Conservation (phyloP, 108 stramenopile species). For the Nannochloropsis salina region DNA sequence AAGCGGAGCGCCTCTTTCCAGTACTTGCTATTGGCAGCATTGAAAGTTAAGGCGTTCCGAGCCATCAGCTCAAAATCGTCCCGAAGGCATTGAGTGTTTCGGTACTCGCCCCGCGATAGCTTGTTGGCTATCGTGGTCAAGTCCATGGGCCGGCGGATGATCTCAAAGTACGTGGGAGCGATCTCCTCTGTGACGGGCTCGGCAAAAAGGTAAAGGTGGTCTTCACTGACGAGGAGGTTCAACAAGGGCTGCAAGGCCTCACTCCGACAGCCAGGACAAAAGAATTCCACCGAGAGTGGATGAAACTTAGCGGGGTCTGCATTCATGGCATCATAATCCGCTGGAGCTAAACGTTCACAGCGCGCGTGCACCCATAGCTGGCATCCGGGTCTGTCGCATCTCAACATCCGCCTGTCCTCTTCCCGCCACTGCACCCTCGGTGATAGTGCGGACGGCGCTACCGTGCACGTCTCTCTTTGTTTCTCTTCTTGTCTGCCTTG, state of each 20-base stretch:
- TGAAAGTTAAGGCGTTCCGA: conserved; percentile 73
- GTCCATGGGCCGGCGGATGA: conserved; percentile 57
- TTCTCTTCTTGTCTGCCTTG: conserved; percentile 46
- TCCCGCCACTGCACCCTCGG: conserved; percentile 57
- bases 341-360: conserved; percentile 58
- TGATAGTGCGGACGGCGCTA: conserved; percentile 53
- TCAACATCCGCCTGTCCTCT: conserved; percentile 64
- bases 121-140: conserved; percentile 52
- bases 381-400: conserved; percentile 60
- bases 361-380: conserved; percentile 69
- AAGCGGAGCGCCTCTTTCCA: not conserved
- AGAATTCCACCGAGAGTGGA: conserved; percentile 22
- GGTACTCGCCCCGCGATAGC: conserved; percentile 59
- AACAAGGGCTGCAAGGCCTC: conserved; percentile 42
- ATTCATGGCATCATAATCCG: conserved; percentile 26
- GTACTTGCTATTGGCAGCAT: conserved; percentile 34
- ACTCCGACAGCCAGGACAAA: conserved; percentile 37
- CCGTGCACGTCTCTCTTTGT: conserved; percentile 25
- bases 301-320: not conserved
- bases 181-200: conserved; percentile 71
- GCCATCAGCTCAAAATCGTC: conserved; percentile 74
- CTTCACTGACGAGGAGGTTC: conserved; percentile 56
- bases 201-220: conserved; percentile 63
- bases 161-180: conserved; percentile 58
- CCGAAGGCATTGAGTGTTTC: conserved; percentile 60